Evolutionary conservation across 352 stramenopile species (phyloP).

Genomic region (Pythium rhizo-oryzae): DNA sequence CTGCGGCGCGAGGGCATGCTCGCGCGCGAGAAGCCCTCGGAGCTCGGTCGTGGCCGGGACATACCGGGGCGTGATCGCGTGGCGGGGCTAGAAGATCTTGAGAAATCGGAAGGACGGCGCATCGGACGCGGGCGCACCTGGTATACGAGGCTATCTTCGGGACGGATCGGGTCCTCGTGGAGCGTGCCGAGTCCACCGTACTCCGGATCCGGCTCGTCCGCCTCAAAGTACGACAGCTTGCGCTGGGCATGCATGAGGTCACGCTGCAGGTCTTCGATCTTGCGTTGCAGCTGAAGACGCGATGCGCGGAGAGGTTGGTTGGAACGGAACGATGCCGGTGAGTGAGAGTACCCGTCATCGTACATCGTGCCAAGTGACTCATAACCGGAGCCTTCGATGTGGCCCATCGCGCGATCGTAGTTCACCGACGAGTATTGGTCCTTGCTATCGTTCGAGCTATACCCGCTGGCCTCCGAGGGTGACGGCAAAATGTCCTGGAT

Average conservation of each 20-base stretch:
- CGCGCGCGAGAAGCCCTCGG: constrained; percentile 1
- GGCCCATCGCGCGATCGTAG: constrained; percentile 67
- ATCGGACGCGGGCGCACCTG: constrained; percentile 16
- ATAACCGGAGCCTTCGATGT: background rate
- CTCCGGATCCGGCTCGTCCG: constrained; percentile 59
- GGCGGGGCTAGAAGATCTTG: background rate
- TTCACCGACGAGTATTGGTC: constrained; percentile 63
- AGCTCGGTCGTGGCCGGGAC: constrained; percentile 11
- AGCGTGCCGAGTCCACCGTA: constrained; percentile 37
- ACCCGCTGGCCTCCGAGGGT: constrained; percentile 30
- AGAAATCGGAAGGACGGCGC: constrained; percentile 24
- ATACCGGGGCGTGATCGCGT: background rate
- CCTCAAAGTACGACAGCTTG: constrained; percentile 63
- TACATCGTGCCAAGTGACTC: constrained; percentile 15
- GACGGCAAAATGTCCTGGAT: constrained; percentile 23
- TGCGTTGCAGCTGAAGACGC: constrained; percentile 48
- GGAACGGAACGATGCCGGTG: constrained; percentile 8
- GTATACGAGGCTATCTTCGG: constrained; percentile 16
- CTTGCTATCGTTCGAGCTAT: constrained; percentile 44
- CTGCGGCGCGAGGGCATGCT: constrained; percentile 16
- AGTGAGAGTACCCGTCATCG: constrained; percentile 17
- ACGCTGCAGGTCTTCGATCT: constrained; percentile 63
- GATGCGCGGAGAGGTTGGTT: constrained; percentile 14
- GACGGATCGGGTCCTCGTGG: constrained; percentile 33
- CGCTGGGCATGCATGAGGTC: constrained; percentile 61